Percentiles rank a stretch among this genome's conserved stretches.
Evolutionary conservation across 495 filamentous ascomycete species (phyloP).

Genomic region (Penicillium cinerascens): DNA sequence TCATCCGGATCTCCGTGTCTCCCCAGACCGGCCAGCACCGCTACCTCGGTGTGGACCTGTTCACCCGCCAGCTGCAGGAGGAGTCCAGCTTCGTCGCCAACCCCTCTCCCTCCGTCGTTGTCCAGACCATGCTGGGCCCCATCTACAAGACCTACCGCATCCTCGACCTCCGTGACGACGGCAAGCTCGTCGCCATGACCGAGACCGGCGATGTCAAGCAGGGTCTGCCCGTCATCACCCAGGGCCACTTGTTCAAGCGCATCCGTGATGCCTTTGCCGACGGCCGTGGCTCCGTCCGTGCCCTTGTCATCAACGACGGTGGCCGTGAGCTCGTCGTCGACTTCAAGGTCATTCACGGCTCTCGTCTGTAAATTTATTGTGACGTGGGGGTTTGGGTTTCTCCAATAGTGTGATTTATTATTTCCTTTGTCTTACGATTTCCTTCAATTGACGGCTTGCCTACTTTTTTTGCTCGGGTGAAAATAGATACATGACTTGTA

Average conservation of each 20-base stretch:
- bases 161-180: conserved; percentile 91
- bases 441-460: conserved; percentile 17
- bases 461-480: conserved; percentile 13
- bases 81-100: conserved; percentile 98
- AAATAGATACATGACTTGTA: conserved; percentile 11
- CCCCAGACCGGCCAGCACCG: conserved; percentile 98
- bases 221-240: conserved; percentile 85
- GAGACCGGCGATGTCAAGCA: conserved; percentile 97
- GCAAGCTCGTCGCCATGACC: conserved; percentile 75
- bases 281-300: conserved; percentile 88
- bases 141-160: conserved; percentile 99
- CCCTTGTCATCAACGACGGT: conserved; percentile 92
- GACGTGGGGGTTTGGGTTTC: conserved; percentile 7
- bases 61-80: conserved; percentile 99
- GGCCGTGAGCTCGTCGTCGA: conserved; percentile 95
- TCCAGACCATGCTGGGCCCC: conserved; percentile 98
- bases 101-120: conserved; percentile 90
- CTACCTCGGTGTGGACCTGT: conserved; percentile 98
- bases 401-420: conserved; percentile 4
- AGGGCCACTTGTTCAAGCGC: conserved; percentile 79
- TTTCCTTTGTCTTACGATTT: conserved; percentile 30
- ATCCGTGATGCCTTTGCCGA: conserved; percentile 84
- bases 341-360: conserved; percentile 94
- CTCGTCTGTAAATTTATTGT: conserved; percentile 54
- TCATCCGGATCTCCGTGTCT: conserved; percentile 98